Conservation (phyloP, 306 rosid genomes). For the Gynostemma pentaphyllum region DNA sequence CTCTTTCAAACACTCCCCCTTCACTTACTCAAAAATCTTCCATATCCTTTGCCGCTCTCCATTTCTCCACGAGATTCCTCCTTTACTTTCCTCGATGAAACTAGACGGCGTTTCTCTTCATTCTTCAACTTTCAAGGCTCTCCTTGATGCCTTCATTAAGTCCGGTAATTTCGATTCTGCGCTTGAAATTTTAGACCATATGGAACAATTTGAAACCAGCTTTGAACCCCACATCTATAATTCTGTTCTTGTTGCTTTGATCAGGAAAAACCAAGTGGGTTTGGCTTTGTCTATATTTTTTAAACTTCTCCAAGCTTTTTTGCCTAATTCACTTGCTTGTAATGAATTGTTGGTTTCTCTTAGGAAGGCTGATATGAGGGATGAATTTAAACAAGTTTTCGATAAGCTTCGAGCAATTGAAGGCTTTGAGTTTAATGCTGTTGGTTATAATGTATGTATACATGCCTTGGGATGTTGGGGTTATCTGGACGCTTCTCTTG, state of each 20-base stretch:
- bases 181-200: constrained; percentile 37
- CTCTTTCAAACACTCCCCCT: constrained; percentile 18
- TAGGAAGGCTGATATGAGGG: constrained; percentile 48
- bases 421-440: constrained; percentile 33
- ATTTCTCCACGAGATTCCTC: constrained; percentile 34
- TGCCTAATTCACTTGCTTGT: constrained; percentile 26
- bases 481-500: constrained; percentile 44
- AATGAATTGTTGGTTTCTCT: constrained; percentile 57
- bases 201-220: constrained; percentile 28
- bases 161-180: constrained; percentile 38
- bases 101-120: constrained; percentile 33
- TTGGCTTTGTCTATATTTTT: constrained; percentile 52
- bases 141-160: constrained; percentile 42
- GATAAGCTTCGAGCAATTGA: constrained; percentile 29
- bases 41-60: constrained; percentile 30
- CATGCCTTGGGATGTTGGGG: constrained; percentile 90
- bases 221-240: constrained; percentile 30
- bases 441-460: constrained; percentile 62
- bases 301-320: constrained; percentile 31
- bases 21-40: constrained; percentile 40
- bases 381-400: constrained; percentile 47
- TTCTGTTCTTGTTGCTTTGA: constrained; percentile 44
- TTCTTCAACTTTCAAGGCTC: constrained; percentile 39
- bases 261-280: constrained; percentile 41
- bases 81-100: constrained; percentile 36